Evolutionary conservation across 805 yeast species (phyloP), one percentile per base, ranked within the genome.

Genomic region (Maudiozyma pseudohumilis): DNA sequence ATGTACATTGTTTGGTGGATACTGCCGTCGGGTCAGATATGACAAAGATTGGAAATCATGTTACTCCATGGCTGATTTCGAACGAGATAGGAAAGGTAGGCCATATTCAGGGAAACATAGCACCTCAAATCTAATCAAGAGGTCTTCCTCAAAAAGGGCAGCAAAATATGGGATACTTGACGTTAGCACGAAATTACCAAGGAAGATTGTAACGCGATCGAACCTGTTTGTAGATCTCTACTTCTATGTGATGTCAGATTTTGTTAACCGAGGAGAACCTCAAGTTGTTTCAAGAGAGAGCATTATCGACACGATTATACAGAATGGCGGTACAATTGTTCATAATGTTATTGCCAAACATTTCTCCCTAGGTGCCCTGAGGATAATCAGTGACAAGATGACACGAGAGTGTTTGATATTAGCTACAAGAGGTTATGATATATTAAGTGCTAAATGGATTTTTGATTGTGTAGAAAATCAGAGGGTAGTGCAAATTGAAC

Each of bases 1-100:
- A 0, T 66, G 79, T 6, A 84, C 96, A 0, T 61, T 89, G 13
- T 72, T 84, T 44, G 81, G 84, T 48, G 83, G 92, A 0, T 77
- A 85, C 53, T 80, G 87, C 50, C 66, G 80, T 29, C 47, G 70
- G 4, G 64, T 88, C 2, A 56, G 96, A 34, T 65, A 65, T 2
- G 96, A 89, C 53, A 85, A 85, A 50, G 65, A 67, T 32, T 72
- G 73, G 66, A 63, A 60, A 10, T 70, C 71, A 8, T 68, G 79
- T 20, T 62, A 77, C 19, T 71, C 82, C 2, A 44, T 77, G 3
- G 65, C 65, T 10, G 85, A 80, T 24, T 78, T 53, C 26, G 13
- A 29, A 5, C 10, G 27, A 12, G 42, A 41, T 7, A 37, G 35
- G 30, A 22, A n/a, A n/a, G n/a, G n/a, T n/a, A n/a, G n/a, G n/a